Base-by-base conservation (phyloP, 140 eudicot species). In the Flaveria floridana region DNA sequence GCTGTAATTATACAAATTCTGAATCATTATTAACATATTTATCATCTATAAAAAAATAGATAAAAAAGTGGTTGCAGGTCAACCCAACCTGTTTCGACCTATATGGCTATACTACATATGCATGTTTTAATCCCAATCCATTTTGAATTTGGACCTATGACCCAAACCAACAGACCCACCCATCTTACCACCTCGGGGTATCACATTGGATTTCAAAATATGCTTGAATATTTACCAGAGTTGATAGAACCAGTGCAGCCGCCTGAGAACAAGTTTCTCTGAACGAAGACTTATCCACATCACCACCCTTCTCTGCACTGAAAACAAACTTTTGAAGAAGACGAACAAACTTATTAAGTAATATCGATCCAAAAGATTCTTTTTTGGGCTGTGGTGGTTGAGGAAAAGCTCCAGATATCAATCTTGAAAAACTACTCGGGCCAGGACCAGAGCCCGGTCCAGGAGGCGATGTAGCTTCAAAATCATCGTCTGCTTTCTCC, bases 181-280 rank as follows among this genome's bases (percentile, higher is more conserved):
- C 57, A 52, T 51, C 68, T 28, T 62, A 62, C 46, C 44, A 62
- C 44, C 46, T 4, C 21, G 11, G 10, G 7, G 30, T 71, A 71
- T 71, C 52, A 37, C 26, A 72, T 53, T 18, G 7, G 23, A 72
- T 56, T 18, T 28, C 67, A 37, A 20, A 42, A 18, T n/a, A 42
- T 16, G 68, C 21, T 71, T 30, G 71, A 18, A 68, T 63, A 42
- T 64, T 72, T 85, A 95, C 99, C 95, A 95, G 84, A 86, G 87
- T 86, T 30, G 99, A 91, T 52, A 95, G 96, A 69, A 95, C 92
- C 81, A 95, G 76, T 23, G 99, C 97, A 71, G 99, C 89, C 10
- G 92, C 99, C 82, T 95, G 97, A 71, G 97, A 91, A 75, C 96
- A 95, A 79, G 95, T 86, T 81, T 91, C 99, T 25, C 92, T 89